Base-by-base conservation (phyloP, 1,139 yeast genomes). In the Lodderomyces theae region DNA sequence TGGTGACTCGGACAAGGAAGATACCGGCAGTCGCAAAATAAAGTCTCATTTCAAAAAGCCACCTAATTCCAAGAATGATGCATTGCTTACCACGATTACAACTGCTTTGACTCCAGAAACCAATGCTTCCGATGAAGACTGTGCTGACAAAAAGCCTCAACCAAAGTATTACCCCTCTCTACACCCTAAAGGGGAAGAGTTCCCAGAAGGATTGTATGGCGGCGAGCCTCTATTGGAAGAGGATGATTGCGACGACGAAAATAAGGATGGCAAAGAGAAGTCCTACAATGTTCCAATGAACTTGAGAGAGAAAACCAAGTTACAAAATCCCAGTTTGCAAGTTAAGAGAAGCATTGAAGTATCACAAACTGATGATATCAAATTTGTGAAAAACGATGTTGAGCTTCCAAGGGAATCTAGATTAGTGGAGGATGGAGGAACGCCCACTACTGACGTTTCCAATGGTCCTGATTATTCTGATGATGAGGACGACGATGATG, bases 131-230 rank as follows among this genome's bases (percentile, higher is more conserved):
- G 18, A 28, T 3, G 31, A 28, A n/a, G 31, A 28, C 12, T 28
- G 31, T 10, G 18, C 18, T 6, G 18, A 28, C 5, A 6, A 7
- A 6, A 9, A 28, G 9, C 3, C 31, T 2, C 13, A 28, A 15
- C 31, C 31, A 6, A 28, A 28, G 5, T 4, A 4, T 11, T 28
- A 28, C 18, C 31, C 31, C 15, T 28, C 13, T 15, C 8, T 28
- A 18, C 31, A 28, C 18, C 31, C 31, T 5, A 28, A 28, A 11
- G 31, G 31, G n/a, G 31, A 28, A 10, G 31, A 28, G 12, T 28
- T 15, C 11, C 31, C 31, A 3, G 31, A 28, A 15, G 31, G 31
- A 3, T 28, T 28, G 11, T 15, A 28, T 15, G 18, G 12, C 8
- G 18, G 17, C 15, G 29, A n/a, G 17, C 12, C 18, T 5, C 5